phyloP scores from a whole-genome alignment of 2,329 filamentous ascomycete species.

The Dactylellina haptotyla region DNA sequence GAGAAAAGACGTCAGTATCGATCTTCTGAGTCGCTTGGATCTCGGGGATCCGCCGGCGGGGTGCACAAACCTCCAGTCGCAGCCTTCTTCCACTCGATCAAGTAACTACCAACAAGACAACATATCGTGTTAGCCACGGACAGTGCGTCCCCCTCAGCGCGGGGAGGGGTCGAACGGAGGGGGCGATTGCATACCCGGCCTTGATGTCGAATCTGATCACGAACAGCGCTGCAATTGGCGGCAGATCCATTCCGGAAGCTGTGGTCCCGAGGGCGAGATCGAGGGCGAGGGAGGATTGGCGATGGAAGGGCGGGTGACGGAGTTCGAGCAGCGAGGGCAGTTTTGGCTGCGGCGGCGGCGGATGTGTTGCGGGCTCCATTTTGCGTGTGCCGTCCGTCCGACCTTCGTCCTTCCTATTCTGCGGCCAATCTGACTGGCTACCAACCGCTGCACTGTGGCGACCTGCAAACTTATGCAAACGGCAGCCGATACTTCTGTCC shows the following conservation, averaged over 20 bases:
- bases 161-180: slow-evolving; percentile 24
- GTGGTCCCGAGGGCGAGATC: slow-evolving; percentile 54
- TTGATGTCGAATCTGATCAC: slow-evolving; percentile 93
- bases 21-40: neutral
- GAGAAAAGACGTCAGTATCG: slow-evolving; percentile 9
- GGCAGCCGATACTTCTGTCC: neutral
- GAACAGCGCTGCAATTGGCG: slow-evolving; percentile 80
- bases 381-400: slow-evolving; percentile 15
- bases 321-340: slow-evolving; percentile 25
- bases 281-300: slow-evolving; percentile 54
- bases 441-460: slow-evolving; percentile 26
- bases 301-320: slow-evolving; percentile 34
- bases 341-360: too few species aligned
- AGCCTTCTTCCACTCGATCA: slow-evolving; percentile 86
- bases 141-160: neutral
- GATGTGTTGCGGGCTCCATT: slow-evolving; percentile 45
- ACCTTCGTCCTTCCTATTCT: slow-evolving; percentile 27
- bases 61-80: slow-evolving; percentile 70
- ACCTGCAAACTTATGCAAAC: slow-evolving; percentile 25
- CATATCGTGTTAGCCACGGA: slow-evolving; percentile 25
- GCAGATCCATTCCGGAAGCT: slow-evolving; percentile 62
- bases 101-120: slow-evolving; percentile 67
- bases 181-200: slow-evolving; percentile 72
- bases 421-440: slow-evolving; percentile 35
- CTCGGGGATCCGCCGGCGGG: slow-evolving; percentile 8